Percentiles rank a stretch among this genome's conserved stretches.
phyloP scores from a whole-genome alignment of 1,284 basidiomycete species.

The Ganoderma lucidum region DNA sequence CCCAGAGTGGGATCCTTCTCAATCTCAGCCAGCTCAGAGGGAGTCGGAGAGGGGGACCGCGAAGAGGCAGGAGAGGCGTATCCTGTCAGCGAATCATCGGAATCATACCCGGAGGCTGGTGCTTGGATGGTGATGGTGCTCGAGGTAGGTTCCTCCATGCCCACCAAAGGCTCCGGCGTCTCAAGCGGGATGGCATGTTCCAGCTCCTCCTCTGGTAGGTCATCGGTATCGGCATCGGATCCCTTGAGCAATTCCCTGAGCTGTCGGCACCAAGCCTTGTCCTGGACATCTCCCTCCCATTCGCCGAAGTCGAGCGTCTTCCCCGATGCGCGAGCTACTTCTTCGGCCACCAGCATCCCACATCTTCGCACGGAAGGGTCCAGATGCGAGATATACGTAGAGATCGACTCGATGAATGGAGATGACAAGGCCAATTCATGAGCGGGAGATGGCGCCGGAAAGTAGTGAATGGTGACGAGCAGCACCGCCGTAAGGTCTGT shows the following conservation, averaged over 20 bases:
- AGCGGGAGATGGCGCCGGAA: constrained; percentile 54
- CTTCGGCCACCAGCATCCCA: constrained; percentile 94
- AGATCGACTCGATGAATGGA: constrained; percentile 77
- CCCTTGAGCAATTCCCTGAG: constrained; percentile 60
- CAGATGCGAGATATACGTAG: constrained; percentile 81
- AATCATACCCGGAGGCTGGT: constrained; percentile 60
- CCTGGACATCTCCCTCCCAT: constrained; percentile 86
- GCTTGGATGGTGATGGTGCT: constrained; percentile 16
- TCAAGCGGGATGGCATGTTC: constrained; percentile 3
- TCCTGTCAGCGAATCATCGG: constrained; percentile 85
- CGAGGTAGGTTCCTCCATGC: constrained; percentile 10
- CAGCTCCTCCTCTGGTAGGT: not conserved
- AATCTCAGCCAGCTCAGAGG: constrained; percentile 82
- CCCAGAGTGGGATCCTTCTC: constrained; percentile 84
- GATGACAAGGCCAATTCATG: constrained; percentile 59
- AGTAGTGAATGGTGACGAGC: constrained; percentile 66
- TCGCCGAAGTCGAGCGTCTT: constrained; percentile 81
- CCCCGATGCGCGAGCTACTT: constrained; percentile 65
- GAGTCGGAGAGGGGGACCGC: constrained; percentile 81
- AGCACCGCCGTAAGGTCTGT: constrained; percentile 78
- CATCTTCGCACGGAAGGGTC: constrained; percentile 84
- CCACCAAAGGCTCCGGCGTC: constrained; percentile 9
- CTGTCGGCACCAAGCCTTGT: constrained; percentile 69
- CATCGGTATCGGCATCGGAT: constrained; percentile 58
- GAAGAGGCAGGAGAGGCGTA: constrained; percentile 75